Evolutionary conservation across 2,329 filamentous ascomycete genomes (phyloP).

Genomic region (Calonectria pseudoreteaudii): DNA sequence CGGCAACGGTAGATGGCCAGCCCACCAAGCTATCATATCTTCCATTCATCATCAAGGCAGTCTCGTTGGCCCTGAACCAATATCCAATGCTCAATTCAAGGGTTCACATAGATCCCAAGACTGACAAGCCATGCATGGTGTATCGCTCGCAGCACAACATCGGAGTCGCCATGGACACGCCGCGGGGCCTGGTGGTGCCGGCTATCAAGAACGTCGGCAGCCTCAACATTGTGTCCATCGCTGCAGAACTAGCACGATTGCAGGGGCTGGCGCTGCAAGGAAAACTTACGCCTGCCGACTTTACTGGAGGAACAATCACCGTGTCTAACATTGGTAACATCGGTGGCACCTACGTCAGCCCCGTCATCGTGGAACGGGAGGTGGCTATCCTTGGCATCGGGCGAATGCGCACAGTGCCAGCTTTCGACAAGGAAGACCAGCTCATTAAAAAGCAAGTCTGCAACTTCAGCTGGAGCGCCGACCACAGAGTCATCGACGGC

Average conservation of each 20-base stretch:
- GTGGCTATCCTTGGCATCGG: conserved; percentile 94
- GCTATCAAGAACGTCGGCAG: conserved; percentile 87
- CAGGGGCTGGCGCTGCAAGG: conserved; percentile 79
- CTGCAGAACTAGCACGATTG: conserved; percentile 79
- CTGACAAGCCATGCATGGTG: conserved; percentile 78
- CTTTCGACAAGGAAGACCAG: conserved; percentile 72
- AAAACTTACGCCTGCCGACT: conserved; percentile 79
- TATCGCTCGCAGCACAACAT: conserved; percentile 92
- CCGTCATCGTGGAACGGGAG: conserved; percentile 90
- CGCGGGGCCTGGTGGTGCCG: conserved; percentile 87
- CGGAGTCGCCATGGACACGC: conserved; percentile 95
- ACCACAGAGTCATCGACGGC: conserved; percentile 94
- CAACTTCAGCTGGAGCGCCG: conserved; percentile 96
- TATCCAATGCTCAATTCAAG: conserved; percentile 91
- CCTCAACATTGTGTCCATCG: conserved; percentile 82
- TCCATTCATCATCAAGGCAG: conserved; percentile 95
- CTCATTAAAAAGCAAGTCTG: conserved; percentile 83
- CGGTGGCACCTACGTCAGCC: conserved; percentile 90
- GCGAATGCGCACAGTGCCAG: conserved; percentile 81
- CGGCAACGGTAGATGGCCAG: conserved; percentile 57
- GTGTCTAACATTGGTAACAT: conserved; percentile 97
- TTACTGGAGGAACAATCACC: conserved; percentile 91
- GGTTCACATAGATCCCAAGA: conserved; percentile 70
- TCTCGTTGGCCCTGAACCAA: conserved; percentile 84
- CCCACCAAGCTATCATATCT: conserved; percentile 84